Evolutionary conservation across 495 filamentous ascomycete genomes (phyloP).

Genomic region (Parathielavia hyrcaniae): DNA sequence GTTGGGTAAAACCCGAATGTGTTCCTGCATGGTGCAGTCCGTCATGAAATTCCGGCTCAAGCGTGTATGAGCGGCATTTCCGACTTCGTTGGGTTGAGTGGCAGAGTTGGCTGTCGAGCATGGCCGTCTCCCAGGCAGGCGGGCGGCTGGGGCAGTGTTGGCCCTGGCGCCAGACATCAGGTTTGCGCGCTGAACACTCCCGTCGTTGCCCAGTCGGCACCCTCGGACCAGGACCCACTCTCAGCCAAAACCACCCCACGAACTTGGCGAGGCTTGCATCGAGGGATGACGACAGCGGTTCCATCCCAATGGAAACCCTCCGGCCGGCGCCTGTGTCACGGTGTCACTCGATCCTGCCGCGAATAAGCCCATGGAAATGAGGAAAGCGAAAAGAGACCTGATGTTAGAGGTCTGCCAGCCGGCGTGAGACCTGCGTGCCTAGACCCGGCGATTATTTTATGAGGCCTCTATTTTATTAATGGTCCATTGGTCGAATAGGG

Average conservation of each 20-base stretch:
- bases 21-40: constrained; percentile 12
- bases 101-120: background rate
- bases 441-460: no score
- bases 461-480: no score
- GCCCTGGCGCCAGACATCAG: background rate
- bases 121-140: background rate
- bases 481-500: no score
- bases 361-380: no score
- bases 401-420: no score
- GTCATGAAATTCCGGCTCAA: background rate
- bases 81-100: background rate
- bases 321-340: no score
- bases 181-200: background rate
- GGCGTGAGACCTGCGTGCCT: no score
- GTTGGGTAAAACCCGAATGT: constrained; percentile 3
- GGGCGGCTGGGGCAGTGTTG: constrained; percentile 1
- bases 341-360: no score
- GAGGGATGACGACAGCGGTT: background rate
- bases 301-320: background rate
- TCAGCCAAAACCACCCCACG: background rate
- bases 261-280: background rate
- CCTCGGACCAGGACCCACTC: no score
- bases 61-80: background rate
- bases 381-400: no score
- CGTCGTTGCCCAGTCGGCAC: background rate